These are phyloP conservation scores for Penicillium subrubescens DNA, from an alignment of 495 filamentous ascomycete species.

Conservation along the genomic window DNA sequence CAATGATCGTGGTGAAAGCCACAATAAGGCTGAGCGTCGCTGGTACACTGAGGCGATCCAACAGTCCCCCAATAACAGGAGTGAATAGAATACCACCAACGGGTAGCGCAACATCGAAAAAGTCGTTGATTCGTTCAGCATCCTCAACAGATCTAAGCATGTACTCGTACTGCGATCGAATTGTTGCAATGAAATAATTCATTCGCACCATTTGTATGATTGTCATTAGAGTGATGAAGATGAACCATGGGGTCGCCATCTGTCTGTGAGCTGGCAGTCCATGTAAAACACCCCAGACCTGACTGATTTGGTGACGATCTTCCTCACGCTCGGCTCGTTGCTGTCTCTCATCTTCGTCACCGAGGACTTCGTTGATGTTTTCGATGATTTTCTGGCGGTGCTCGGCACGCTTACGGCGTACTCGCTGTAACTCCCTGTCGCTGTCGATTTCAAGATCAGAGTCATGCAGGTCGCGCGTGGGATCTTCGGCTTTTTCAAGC, in stretches of 20 bases:
- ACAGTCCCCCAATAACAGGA: constrained; percentile 79
- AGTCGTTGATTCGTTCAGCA: constrained; percentile 73
- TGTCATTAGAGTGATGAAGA: constrained; percentile 88
- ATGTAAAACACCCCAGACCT: constrained; percentile 83
- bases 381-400: constrained; percentile 63
- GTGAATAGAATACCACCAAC: constrained; percentile 80
- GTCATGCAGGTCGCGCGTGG: constrained; percentile 56
- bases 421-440: constrained; percentile 45
- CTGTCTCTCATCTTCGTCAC: constrained; percentile 55
- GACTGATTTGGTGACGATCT: constrained; percentile 50
- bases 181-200: constrained; percentile 96
- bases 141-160: constrained; percentile 61
- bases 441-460: constrained; percentile 57
- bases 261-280: constrained; percentile 70
- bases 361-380: constrained; percentile 70
- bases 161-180: constrained; percentile 79
- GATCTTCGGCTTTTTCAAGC: constrained; percentile 58
- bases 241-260: constrained; percentile 83
- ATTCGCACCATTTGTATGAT: constrained; percentile 95
- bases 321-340: constrained; percentile 54
- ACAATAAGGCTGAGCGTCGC: constrained; percentile 72
- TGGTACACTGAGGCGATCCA: constrained; percentile 71
- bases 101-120: constrained; percentile 91
- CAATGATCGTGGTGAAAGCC: constrained; percentile 70
- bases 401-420: constrained; percentile 60